phyloP scores from a whole-genome alignment of 306 rosid species.

The Cicer arietinum region DNA sequence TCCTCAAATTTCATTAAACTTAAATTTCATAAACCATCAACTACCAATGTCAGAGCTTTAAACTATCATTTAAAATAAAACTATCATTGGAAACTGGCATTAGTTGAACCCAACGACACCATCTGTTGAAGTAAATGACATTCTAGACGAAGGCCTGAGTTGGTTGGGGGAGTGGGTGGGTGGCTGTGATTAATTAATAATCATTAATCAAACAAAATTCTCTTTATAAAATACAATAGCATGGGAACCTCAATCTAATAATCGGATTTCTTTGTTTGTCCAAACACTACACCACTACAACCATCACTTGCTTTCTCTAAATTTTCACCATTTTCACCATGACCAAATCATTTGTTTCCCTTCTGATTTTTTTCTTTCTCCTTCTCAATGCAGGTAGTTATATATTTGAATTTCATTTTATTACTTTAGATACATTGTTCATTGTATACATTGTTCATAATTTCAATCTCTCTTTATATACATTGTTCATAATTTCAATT shows the following conservation, averaged over 20 bases:
- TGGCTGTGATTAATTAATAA: slow-evolving; percentile 66
- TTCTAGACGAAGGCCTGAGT: background rate
- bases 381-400: slow-evolving; percentile 47
- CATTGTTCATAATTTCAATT: too few species aligned
- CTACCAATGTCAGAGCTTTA: too few species aligned
- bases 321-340: slow-evolving; percentile 34
- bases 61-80: too few species aligned
- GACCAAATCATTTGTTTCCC: slow-evolving; percentile 41
- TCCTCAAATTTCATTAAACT: too few species aligned
- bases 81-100: too few species aligned
- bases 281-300: background rate
- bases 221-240: too few species aligned
- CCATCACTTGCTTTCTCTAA: slow-evolving; percentile 4
- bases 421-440: background rate
- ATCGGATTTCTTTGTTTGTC: too few species aligned
- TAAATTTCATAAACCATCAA: too few species aligned
- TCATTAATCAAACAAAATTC: slow-evolving; percentile 58
- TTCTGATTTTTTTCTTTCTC: slow-evolving; percentile 33
- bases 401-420: background rate
- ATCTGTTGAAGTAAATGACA: too few species aligned
- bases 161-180: slow-evolving; percentile 85
- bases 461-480: background rate
- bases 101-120: too few species aligned
- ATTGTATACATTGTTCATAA: background rate
- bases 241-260: too few species aligned